Conservation (phyloP, 2,329 filamentous ascomycete species). For the Macrophomina tecta region DNA sequence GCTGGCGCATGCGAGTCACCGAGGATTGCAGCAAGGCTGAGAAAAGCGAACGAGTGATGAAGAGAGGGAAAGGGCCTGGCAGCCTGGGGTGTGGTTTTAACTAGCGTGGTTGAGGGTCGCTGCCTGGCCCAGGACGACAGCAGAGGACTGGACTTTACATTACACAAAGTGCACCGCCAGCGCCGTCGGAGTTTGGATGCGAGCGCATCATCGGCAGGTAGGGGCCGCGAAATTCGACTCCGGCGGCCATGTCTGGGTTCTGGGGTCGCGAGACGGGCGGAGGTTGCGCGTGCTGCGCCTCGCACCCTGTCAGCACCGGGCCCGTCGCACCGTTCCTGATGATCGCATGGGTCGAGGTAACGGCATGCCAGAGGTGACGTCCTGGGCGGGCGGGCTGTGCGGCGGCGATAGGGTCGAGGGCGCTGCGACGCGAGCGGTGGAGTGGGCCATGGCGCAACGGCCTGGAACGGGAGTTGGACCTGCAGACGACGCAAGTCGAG, state of each 20-base stretch:
- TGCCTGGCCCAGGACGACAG: slow-evolving; percentile 10
- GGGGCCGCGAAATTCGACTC: slow-evolving; percentile 1
- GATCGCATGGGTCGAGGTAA: neutral
- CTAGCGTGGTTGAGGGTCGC: slow-evolving; percentile 9
- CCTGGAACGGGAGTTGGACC: neutral
- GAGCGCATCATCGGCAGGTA: slow-evolving; percentile 22
- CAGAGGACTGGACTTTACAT: slow-evolving; percentile 5
- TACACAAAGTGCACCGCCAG: slow-evolving; percentile 23
- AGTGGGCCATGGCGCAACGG: neutral
- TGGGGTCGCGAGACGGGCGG: neutral
- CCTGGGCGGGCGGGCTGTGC: neutral
- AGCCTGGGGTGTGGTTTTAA: slow-evolving; percentile 19
- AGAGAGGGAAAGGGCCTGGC: neutral
- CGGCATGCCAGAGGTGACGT: neutral
- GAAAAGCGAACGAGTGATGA: slow-evolving; percentile 4
- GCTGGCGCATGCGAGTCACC: slow-evolving; percentile 9
- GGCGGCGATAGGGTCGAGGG: neutral
- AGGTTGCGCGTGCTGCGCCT: slow-evolving; percentile 22
- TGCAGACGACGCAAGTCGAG: neutral
- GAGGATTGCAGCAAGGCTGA: slow-evolving; percentile 12
- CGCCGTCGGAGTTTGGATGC: neutral
- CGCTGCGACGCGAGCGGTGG: neutral
- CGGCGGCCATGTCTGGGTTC: neutral
- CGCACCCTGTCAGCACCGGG: slow-evolving; percentile 7
- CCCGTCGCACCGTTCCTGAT: slow-evolving; percentile 22